Evolutionary conservation across 1,284 basidiomycete species (phyloP), one percentile per base, ranked within the genome.

Genomic region (Pholiota adiposa): DNA sequence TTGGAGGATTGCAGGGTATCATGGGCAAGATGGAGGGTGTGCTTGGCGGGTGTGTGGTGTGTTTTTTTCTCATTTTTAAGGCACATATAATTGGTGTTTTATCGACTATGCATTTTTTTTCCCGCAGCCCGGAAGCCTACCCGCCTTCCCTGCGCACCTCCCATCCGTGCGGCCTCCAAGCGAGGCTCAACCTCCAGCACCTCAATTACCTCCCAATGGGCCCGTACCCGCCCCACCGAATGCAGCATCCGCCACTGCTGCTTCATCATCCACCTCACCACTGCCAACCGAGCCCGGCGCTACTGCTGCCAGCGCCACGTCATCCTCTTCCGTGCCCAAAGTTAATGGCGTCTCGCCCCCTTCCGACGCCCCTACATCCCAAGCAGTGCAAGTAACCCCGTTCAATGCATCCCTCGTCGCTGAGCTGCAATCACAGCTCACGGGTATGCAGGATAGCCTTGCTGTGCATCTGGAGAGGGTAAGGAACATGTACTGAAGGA

Each of bases 21-120:
- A 94, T 99, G 85, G 87, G 82, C 49, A 95, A 98, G 36, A 94
- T 98, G 49, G 92, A 96, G 63, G 95, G 97, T 67, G 96, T 94
- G 0, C 81, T 99, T 2, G 92, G 93, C 33, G 96, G 96, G 4
- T 85, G 87, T 46, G 67, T 90, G 70, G 93, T 93, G 63, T 63
- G 90, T 61, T 44, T 63, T 53, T 60, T 21, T 56, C 54, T 55
- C n/a, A n/a, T 54, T 56, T 59, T 52, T 50, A 27, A 14, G 29
- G 44, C 52, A 43, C 11, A 44, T 55, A 54, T 54, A 54, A n/a
- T n/a, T n/a, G n/a, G n/a, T n/a, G n/a, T n/a, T n/a, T n/a, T n/a
- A n/a, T n/a, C 55, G 5, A 21, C 14, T 12, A n/a, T 34, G 12
- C 33, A 54, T 33, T 48, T 55, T 23, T 19, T 40, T 18, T 14